Evolutionary conservation across 176 grass and related monocot species (phyloP), one percentile per base, ranked within the genome.

Genomic region (Calamus simplicifolius): DNA sequence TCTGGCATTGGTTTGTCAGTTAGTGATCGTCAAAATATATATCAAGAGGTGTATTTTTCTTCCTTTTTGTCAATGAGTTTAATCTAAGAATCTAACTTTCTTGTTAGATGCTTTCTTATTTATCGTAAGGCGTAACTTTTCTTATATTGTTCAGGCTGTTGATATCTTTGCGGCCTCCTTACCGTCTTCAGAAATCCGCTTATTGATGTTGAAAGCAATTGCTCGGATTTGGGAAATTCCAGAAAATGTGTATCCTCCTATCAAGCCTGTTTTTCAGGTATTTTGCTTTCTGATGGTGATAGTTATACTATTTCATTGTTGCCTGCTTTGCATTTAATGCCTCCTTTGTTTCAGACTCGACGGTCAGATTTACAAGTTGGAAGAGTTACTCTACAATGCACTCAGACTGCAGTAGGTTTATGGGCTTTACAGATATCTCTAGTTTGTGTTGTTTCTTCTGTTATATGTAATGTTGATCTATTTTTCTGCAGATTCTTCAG

Each of bases 91-190:
- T 12, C 35, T 2, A 43, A 43, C 35, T 43, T 43, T 43, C 35
- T 43, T 43, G 0, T 1, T 43, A 43, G 12, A 43, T 43, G 35
- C 35, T 43, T 43, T 43, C 35, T 43, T 43, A 43, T 12, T 43
- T 43, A 43, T 43, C 12, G 35, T 43, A 43, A 43, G 19, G 69
- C 59, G 26, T 48, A 63, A 7, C 23, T 70, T 52, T 28, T 82
- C 68, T 18, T 66, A 27, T 25, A 49, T 53, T 48, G 51, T 79
- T 18, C 58, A 96, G 91, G 86, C 91, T 71, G 58, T 81, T 50
- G 91, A 96, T 79, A 66, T 90, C 59, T 96, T 96, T 81, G 61
- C 72, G 69, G 78, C 86, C 17, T 84, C 75, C 30, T 73, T 87
- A 25, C 73, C 82, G 54, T 90, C 77, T 48, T 66, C 25, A 48